Conservation (phyloP, 2,329 filamentous ascomycete genomes). For the Aspergillus aculeatinus region DNA sequence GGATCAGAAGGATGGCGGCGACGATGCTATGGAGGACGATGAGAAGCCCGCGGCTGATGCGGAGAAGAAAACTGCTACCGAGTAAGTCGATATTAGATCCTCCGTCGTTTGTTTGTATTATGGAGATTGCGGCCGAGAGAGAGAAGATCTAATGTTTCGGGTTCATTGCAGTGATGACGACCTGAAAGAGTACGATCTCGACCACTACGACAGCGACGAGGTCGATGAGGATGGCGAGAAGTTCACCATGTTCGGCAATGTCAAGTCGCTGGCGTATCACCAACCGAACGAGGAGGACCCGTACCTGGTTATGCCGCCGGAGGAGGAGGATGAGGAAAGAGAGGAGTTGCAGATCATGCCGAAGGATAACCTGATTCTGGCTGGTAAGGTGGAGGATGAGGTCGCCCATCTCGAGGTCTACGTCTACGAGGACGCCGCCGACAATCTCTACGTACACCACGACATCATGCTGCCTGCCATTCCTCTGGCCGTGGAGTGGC, state of each 20-base stretch:
- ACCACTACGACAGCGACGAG: slow-evolving; percentile 88
- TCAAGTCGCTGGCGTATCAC: slow-evolving; percentile 91
- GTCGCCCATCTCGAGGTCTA: slow-evolving; percentile 95
- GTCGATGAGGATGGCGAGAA: slow-evolving; percentile 65
- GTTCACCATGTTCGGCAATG: slow-evolving; percentile 92
- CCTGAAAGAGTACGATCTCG: slow-evolving; percentile 92
- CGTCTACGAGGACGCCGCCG: slow-evolving; percentile 90
- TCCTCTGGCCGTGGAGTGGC: slow-evolving; percentile 91
- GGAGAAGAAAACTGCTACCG: slow-evolving; percentile 21
- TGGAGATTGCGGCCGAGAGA: too few species aligned
- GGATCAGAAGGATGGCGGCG: slow-evolving; percentile 42
- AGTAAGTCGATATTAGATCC: slow-evolving; percentile 5
- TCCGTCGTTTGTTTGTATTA: too few species aligned
- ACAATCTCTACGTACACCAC: slow-evolving; percentile 98
- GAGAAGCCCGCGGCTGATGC: slow-evolving; percentile 27
- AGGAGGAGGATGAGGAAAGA: slow-evolving; percentile 82
- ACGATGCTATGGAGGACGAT: slow-evolving; percentile 25
- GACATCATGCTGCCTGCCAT: slow-evolving; percentile 99
- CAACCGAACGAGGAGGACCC: slow-evolving; percentile 92
- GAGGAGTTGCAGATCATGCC: slow-evolving; percentile 91
- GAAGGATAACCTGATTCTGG: slow-evolving; percentile 88
- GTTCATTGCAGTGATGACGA: slow-evolving; percentile 61
- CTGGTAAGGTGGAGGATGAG: slow-evolving; percentile 94
- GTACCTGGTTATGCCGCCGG: slow-evolving; percentile 84
- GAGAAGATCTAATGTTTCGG: not conserved